These are phyloP conservation scores for Aspergillus candidus DNA, from an alignment of 2,329 filamentous ascomycete genomes.

Conservation along the genomic window DNA sequence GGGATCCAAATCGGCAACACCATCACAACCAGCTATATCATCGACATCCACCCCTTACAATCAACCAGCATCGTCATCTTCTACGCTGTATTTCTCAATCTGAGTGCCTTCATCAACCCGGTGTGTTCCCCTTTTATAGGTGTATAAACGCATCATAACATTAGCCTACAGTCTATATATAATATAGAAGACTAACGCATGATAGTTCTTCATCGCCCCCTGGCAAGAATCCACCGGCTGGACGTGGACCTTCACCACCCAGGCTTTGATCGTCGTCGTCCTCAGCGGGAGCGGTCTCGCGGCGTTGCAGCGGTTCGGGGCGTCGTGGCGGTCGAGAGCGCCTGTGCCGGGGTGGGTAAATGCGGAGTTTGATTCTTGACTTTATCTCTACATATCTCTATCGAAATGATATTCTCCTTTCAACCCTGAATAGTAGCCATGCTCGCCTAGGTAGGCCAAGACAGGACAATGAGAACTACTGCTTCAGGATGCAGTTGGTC, in stretches of 20 bases:
- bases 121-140: conserved; percentile 16
- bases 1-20: conserved; percentile 55
- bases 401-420: no score
- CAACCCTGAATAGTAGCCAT: no score
- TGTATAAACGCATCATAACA: not conserved
- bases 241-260: conserved; percentile 48
- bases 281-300: conserved; percentile 36
- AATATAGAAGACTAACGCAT: not conserved
- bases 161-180: not conserved
- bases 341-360: conserved; percentile 44
- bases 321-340: conserved; percentile 29
- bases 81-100: conserved; percentile 50
- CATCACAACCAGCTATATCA: conserved; percentile 47
- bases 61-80: conserved; percentile 51
- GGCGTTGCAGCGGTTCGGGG: conserved; percentile 38
- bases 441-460: no score
- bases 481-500: no score
- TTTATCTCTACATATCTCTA: not conserved
- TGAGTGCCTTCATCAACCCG: conserved; percentile 44
- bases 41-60: conserved; percentile 52
- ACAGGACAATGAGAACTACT: no score
- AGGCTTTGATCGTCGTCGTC: conserved; percentile 43
- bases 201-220: conserved; percentile 46
- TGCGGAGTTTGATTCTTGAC: conserved; percentile 32
- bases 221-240: conserved; percentile 45